Evolutionary conservation across 352 stramenopile genomes (phyloP), one percentile per base, ranked within the genome.

Genomic region (Peronospora destructor): DNA sequence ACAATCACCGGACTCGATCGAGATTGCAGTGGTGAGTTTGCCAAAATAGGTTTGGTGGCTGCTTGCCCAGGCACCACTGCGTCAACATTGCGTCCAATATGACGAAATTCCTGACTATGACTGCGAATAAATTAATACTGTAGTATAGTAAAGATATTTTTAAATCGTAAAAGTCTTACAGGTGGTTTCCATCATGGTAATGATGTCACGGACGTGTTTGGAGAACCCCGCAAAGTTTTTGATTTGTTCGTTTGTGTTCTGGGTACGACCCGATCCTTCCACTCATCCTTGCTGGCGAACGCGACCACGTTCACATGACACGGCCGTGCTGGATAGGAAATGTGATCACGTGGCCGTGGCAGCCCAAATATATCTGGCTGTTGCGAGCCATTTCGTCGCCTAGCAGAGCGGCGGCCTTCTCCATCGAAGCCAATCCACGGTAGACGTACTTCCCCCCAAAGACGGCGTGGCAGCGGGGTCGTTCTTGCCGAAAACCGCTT

Each of bases 141-240:
- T 23, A 3, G 19, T 23, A 3, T 4, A 23, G 19, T 23, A 3
- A 23, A 23, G 3, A 23, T 23, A 23, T 23, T 23, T 23, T 23
- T 3, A 23, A 23, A 23, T 23, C 19, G 19, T 30, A 30, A 30
- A 30, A n/a, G n/a, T n/a, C n/a, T n/a, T n/a, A n/a, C n/a, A n/a
- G n/a, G 61, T 69, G 47, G 66, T 57, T 47, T 69, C 56, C 61
- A 69, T 69, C 61, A 69, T 66, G 47, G 61, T 59, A 32, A 66
- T 61, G 56, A 69, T 69, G 38, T 58, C 56, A 28, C 56, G 56
- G 34, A 66, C 61, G 17, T 66, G 56, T 16, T 53, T 61, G 4
- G 61, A 69, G 42, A 64, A 69, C 5, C 56, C 56, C 1, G 9
- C 25, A 16, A 69, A 69, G 51, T 66, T 56, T 32, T 63, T 66